These are phyloP conservation scores for Centella asiatica DNA, from an alignment of 129 eudicot species.

Conservation along the genomic window DNA sequence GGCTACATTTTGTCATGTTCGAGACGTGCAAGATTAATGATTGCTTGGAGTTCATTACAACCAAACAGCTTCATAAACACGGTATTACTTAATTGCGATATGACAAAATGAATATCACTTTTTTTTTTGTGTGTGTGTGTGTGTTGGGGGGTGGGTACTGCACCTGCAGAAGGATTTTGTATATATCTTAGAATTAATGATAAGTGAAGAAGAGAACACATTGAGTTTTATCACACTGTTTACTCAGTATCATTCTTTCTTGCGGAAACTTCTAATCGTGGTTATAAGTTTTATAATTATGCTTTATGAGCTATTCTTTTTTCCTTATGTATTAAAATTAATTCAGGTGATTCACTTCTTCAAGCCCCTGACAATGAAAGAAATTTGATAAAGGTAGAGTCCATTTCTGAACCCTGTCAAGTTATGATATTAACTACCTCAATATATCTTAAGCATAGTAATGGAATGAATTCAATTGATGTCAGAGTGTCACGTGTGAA, in stretches of 20 bases:
- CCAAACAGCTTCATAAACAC: conserved; percentile 45
- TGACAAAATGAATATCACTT: neutral
- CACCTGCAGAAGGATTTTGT: too few relatives aligned
- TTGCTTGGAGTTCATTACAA: conserved; percentile 67
- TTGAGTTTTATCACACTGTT: too few relatives aligned
- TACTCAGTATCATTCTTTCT: too few relatives aligned
- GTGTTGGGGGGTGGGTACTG: too few relatives aligned
- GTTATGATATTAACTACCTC: neutral
- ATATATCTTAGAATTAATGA: too few relatives aligned
- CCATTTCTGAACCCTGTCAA: neutral
- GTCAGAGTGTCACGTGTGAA: neutral
- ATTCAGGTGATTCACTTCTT: conserved; percentile 46
- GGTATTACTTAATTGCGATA: conserved; percentile 27
- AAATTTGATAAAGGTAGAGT: conserved; percentile 52
- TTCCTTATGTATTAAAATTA: conserved; percentile 15
- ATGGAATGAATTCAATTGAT: too few relatives aligned
- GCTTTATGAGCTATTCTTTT: neutral
- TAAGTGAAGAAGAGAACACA: too few relatives aligned
- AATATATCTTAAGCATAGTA: too few relatives aligned
- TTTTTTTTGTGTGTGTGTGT: too few relatives aligned
- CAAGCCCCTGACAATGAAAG: conserved; percentile 25
- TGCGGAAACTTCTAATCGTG: too few relatives aligned
- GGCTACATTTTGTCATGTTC: conserved; percentile 66
- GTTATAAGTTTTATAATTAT: neutral
- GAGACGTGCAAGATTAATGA: conserved; percentile 76